Evolutionary conservation across 257 asterid genomes (phyloP).

Genomic region (Penstemon eatonii): DNA sequence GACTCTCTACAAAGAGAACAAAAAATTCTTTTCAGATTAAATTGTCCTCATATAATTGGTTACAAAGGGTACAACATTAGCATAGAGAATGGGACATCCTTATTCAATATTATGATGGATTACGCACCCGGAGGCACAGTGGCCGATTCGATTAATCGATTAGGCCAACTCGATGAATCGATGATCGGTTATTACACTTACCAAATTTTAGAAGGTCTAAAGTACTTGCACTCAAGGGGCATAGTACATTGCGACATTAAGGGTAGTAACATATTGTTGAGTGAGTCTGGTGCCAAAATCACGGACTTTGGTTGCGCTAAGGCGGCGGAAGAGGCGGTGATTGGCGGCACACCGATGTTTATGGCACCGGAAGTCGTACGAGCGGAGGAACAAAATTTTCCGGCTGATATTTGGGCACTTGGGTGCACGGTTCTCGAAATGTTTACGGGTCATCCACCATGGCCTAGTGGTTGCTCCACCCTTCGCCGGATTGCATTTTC

Average conservation of each 20-base stretch:
- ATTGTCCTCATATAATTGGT: conserved; percentile 40
- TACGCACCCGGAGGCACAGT: conserved; percentile 50
- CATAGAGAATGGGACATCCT: conserved; percentile 31
- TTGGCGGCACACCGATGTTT: conserved; percentile 71
- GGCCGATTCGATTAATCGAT: conserved; percentile 29
- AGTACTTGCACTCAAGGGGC: conserved; percentile 58
- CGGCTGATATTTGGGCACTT: conserved; percentile 79
- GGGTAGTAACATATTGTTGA: conserved; percentile 57
- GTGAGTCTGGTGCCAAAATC: conserved; percentile 43
- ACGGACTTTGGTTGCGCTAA: conserved; percentile 80
- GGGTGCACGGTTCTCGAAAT: conserved; percentile 80
- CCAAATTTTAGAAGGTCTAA: conserved; percentile 53
- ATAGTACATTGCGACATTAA: conserved; percentile 82
- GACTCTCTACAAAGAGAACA: conserved; percentile 49
- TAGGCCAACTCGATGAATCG: conserved; percentile 42
- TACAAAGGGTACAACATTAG: conserved; percentile 54
- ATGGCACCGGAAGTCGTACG: conserved; percentile 87
- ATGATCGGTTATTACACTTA: conserved; percentile 35
- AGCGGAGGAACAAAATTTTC: conserved; percentile 60
- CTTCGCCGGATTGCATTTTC: conserved; percentile 64
- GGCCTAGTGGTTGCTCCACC: conserved; percentile 47
- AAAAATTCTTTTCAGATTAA: conserved; percentile 43
- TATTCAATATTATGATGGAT: conserved; percentile 66
- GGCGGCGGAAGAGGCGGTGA: conserved; percentile 29
- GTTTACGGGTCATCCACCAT: conserved; percentile 66